Conservation (phyloP, 352 stramenopile genomes). For the Phytopythium vexans region DNA sequence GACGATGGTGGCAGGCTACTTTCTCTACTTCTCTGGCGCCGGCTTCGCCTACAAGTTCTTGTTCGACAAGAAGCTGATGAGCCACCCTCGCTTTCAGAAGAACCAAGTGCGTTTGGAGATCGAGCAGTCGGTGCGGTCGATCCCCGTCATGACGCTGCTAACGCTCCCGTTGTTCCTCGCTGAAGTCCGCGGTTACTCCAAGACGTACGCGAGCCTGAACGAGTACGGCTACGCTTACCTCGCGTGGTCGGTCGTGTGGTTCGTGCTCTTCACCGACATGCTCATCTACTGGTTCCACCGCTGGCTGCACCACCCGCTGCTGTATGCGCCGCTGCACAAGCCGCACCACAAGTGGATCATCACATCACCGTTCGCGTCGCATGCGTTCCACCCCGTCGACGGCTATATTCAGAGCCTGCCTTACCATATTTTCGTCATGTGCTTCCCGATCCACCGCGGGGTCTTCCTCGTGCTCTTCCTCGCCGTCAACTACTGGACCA, state of each 20-base stretch:
- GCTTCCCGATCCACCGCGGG: slow-evolving; percentile 59
- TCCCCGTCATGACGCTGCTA: slow-evolving; percentile 64
- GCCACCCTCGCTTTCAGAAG: slow-evolving; percentile 64
- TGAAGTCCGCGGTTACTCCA: slow-evolving; percentile 52
- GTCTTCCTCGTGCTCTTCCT: slow-evolving; percentile 60
- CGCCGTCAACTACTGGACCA: slow-evolving; percentile 74
- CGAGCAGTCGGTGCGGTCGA: slow-evolving; percentile 37
- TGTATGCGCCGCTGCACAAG: slow-evolving; percentile 72
- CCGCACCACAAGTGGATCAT: slow-evolving; percentile 78
- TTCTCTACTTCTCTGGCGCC: slow-evolving; percentile 54
- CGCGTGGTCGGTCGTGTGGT: slow-evolving; percentile 41
- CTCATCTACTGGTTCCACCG: slow-evolving; percentile 84
- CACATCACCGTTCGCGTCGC: slow-evolving; percentile 61
- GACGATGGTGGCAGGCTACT: slow-evolving; percentile 50
- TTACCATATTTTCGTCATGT: slow-evolving; percentile 67
- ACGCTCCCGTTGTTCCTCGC: slow-evolving; percentile 64
- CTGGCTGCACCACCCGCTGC: slow-evolving; percentile 54
- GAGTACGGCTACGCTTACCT: slow-evolving; percentile 45
- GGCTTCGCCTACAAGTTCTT: slow-evolving; percentile 50
- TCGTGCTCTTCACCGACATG: slow-evolving; percentile 75
- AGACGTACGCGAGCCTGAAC: slow-evolving; percentile 42
- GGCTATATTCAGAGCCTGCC: slow-evolving; percentile 64
- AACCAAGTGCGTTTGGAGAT: slow-evolving; percentile 66
- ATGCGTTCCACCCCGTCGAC: slow-evolving; percentile 73
- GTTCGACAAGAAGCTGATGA: slow-evolving; percentile 60